Conservation (phyloP, 2,329 filamentous ascomycete species). For the Botryosphaeria dothidea region DNA sequence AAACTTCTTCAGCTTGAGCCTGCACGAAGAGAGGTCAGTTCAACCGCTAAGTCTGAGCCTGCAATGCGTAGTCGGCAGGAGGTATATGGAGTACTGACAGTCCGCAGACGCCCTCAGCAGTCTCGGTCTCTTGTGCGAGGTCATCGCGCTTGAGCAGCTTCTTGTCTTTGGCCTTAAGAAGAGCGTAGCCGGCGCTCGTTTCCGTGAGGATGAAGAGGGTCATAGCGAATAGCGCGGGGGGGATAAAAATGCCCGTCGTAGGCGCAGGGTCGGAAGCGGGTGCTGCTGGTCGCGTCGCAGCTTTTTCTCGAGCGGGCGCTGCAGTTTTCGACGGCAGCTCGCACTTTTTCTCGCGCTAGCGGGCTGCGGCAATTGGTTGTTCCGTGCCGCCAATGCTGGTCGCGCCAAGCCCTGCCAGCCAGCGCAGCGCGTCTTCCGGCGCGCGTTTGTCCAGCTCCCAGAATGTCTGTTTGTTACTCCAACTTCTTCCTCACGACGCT, state of each 20-base stretch:
- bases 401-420: conserved; percentile 6
- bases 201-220: conserved; percentile 91
- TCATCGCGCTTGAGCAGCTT: conserved; percentile 91
- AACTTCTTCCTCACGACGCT: background rate
- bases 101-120: conserved; percentile 81
- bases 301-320: conserved; percentile 18
- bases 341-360: conserved; percentile 18
- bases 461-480: background rate
- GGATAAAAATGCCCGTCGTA: conserved; percentile 17
- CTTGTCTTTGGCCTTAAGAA: conserved; percentile 98
- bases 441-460: background rate
- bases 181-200: conserved; percentile 93
- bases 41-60: background rate
- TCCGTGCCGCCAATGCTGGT: background rate
- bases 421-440: conserved; percentile 15
- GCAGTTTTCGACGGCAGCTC: conserved; percentile 15
- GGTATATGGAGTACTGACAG: conserved; percentile 64
- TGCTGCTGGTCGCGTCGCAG: conserved; percentile 16
- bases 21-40: conserved; percentile 35
- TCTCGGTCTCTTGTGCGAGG: conserved; percentile 70
- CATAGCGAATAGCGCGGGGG: conserved; percentile 56
- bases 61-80: background rate
- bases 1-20: conserved; percentile 95
- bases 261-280: conserved; percentile 1
- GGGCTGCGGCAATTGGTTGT: background rate